Base-by-base conservation (phyloP, 2,329 filamentous ascomycete species). In the Penicillium sp. region DNA sequence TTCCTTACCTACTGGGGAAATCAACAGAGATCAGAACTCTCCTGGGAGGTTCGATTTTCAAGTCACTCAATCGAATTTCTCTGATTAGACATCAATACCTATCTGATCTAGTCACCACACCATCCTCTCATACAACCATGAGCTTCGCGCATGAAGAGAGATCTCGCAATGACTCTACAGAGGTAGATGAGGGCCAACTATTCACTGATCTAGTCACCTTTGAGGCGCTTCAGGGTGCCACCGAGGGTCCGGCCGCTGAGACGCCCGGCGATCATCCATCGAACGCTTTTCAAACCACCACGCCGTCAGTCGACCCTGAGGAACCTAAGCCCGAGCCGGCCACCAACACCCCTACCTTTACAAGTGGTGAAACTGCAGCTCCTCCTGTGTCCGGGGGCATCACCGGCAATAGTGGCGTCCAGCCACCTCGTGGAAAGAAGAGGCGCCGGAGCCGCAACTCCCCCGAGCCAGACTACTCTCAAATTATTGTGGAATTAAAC, bases 391-490 rank as follows among this genome's bases (percentile, higher is more conserved):
- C 6, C 6, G 43, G 7, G 16, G 2, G 14, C 5, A 31, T 43
- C 3, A 14, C 31, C 3, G n/a, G 31, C 11, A 24, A 49, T 10
- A 31, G 14, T 35, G 31, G 18, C 10, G 46, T 3, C 6, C 14
- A 40, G 19, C 16, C 27, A 4, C 18, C 13, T 4, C 41, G 6
- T 19, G 39, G 11, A 6, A 41, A 41, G 37, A 36, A 50, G 37
- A 53, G 39, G 10, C 60, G 60, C 16, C 60, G 60, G 7, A 36
- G 54, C 16, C 39, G 37, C 31, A 44, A 37, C 49, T 50, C 49
- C 4, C 49, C 49, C 2, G 33, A 50, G 33, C 49, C 37, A 18
- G 50, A 61, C 10, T 61, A 60, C n/a, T 61, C 59, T 1, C 46
- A 46, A 13, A 19, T 33, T 27, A 22, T 41, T 54, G 14, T 37